Percentiles rank a stretch among this genome's conserved stretches.
Evolutionary conservation across 306 rosid species (phyloP).

Genomic region (Acacia melanoxylon): DNA sequence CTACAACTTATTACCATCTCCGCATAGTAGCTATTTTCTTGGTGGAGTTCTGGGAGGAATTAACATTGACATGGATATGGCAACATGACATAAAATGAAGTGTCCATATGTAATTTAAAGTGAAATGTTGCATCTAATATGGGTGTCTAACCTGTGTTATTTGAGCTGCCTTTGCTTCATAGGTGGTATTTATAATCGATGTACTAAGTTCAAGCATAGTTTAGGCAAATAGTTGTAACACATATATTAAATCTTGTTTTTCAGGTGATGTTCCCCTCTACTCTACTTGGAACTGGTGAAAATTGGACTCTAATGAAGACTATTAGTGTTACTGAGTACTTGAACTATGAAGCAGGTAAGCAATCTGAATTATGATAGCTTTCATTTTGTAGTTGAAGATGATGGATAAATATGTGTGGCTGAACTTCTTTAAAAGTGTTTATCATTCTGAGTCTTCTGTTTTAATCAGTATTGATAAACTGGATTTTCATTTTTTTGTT

Average conservation of each 20-base stretch:
- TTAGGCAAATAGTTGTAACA: constrained; percentile 9
- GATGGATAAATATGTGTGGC: constrained; percentile 16
- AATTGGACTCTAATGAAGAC: constrained; percentile 97
- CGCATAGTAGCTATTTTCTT: constrained; percentile 3
- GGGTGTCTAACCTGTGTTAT: not conserved
- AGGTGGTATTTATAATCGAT: not conserved
- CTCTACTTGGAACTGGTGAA: constrained; percentile 88
- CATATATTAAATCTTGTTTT: constrained; percentile 21
- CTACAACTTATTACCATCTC: not conserved
- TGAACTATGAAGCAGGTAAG: constrained; percentile 92
- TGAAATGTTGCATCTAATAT: not conserved
- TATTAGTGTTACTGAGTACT: constrained; percentile 93
- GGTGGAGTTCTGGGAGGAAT: not conserved
- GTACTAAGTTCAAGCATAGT: constrained; percentile 1
- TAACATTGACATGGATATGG: not conserved
- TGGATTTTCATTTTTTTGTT: not conserved
- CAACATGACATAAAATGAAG: not conserved
- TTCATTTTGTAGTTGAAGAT: not conserved
- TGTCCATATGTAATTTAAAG: not conserved
- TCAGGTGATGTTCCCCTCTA: constrained; percentile 98
- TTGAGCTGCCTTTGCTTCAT: not conserved
- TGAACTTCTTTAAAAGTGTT: not conserved
- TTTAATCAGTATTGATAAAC: constrained; percentile 14
- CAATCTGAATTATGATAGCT: not conserved
- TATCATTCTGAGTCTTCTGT: constrained; percentile 2